These are phyloP conservation scores for Fusarium lyarnte DNA, from an alignment of 2,329 filamentous ascomycete genomes.

Conservation along the genomic window DNA sequence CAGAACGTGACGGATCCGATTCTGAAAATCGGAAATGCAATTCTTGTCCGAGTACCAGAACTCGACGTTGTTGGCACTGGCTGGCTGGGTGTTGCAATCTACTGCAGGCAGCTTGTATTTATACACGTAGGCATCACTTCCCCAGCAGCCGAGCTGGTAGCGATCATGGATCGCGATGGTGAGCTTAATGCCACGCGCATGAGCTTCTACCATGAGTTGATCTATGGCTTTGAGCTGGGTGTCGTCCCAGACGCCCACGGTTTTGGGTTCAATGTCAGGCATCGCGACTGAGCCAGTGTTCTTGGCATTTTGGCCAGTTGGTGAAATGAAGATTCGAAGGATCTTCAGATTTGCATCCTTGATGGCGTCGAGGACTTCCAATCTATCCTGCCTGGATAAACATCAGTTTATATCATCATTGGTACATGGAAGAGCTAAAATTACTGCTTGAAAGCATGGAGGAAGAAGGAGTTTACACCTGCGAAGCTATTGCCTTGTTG, in stretches of 20 bases:
- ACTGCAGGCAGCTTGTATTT: neutral
- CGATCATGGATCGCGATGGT: neutral
- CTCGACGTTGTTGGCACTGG: neutral
- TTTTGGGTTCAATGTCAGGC: neutral
- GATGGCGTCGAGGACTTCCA: neutral
- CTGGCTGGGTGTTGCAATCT: neutral
- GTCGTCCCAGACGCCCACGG: neutral
- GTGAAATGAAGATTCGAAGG: neutral
- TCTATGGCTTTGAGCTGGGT: neutral
- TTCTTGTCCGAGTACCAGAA: neutral
- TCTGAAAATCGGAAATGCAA: neutral
- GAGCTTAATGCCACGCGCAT: neutral
- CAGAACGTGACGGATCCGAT: neutral
- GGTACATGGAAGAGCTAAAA: rapidly evolving
- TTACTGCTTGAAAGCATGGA: neutral
- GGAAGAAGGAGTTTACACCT: neutral
- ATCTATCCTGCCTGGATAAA: neutral
- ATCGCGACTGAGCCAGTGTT: neutral
- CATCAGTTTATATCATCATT: neutral
- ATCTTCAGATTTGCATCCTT: neutral
- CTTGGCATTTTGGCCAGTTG: neutral
- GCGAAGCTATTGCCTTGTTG: neutral
- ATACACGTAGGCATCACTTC: neutral
- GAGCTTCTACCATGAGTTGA: neutral
- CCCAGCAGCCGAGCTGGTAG: neutral